A percentile compares a stretch with the other conserved stretches of the same genome.
Conservation (phyloP, 2,329 filamentous ascomycete genomes). For the Sclerotinia borealis region DNA sequence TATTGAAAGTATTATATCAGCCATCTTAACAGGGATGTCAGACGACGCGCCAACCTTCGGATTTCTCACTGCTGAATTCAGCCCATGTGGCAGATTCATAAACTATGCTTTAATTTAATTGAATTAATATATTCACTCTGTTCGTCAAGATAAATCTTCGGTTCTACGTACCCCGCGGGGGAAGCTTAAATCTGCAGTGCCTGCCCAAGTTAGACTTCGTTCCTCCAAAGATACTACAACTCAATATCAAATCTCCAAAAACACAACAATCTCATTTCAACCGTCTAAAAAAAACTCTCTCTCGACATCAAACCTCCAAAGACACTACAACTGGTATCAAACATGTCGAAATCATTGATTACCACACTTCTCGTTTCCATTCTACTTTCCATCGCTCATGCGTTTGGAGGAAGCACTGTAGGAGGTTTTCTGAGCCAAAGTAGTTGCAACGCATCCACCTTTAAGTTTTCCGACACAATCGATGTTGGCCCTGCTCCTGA, state of each 20-base stretch:
- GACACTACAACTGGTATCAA: not conserved
- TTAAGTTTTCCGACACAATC: not conserved
- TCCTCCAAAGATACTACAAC: not conserved
- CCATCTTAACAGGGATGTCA: not conserved
- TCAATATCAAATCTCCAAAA: not conserved
- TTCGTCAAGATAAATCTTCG: not conserved
- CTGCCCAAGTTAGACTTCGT: not conserved
- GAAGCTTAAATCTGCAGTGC: not conserved
- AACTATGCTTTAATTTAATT: not conserved
- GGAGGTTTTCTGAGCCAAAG: not conserved
- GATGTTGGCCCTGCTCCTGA: not conserved
- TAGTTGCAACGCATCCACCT: not conserved
- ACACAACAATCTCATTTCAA: no score
- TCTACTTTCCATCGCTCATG: not conserved
- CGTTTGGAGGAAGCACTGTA: not conserved
- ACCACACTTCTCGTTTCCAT: not conserved
- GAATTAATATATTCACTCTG: not conserved
- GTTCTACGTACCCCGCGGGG: not conserved
- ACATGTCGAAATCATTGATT: not conserved
- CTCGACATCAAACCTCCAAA: not conserved
- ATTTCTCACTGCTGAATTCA: not conserved
- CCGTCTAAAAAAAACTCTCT: no score
- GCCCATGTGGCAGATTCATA: not conserved
- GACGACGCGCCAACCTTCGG: constrained; percentile 2
- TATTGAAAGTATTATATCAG: not conserved